phyloP scores from a whole-genome alignment of 2,329 filamentous ascomycete species.

The Fusarium siculi region DNA sequence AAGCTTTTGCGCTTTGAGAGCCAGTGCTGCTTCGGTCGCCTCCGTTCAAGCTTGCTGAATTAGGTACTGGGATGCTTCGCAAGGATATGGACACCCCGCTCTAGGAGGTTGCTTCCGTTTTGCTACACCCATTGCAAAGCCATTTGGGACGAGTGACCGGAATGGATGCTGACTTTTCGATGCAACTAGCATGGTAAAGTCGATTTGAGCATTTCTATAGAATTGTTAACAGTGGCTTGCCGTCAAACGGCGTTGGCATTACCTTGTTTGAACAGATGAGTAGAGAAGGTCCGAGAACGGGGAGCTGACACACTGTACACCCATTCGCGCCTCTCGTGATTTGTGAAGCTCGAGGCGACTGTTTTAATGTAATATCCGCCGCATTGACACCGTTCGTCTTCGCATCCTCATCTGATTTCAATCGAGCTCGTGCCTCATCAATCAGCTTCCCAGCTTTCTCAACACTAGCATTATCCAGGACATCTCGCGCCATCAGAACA shows the following conservation, averaged over 20 bases:
- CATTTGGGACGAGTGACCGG: slow-evolving; percentile 52
- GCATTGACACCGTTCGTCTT: slow-evolving; percentile 19
- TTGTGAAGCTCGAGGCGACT: slow-evolving; percentile 49
- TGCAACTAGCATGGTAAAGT: slow-evolving; percentile 62
- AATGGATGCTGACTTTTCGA: slow-evolving; percentile 50
- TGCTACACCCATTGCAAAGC: slow-evolving; percentile 57
- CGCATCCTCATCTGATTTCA: slow-evolving; percentile 16
- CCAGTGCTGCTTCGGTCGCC: not conserved
- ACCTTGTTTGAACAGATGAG: slow-evolving; percentile 64
- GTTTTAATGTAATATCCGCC: slow-evolving; percentile 35
- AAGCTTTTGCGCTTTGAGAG: slow-evolving; percentile 5
- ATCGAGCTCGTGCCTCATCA: slow-evolving; percentile 53
- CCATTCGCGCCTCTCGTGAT: slow-evolving; percentile 57
- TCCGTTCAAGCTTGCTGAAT: not conserved
- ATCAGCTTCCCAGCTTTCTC: slow-evolving; percentile 56
- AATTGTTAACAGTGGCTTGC: slow-evolving; percentile 26
- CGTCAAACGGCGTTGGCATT: slow-evolving; percentile 34
- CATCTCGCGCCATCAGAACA: slow-evolving; percentile 61
- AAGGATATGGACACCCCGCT: slow-evolving; percentile 33
- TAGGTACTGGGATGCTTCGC: slow-evolving; percentile 1
- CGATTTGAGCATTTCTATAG: slow-evolving; percentile 55
- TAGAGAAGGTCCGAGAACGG: slow-evolving; percentile 59
- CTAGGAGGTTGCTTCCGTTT: slow-evolving; percentile 41
- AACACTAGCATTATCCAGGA: slow-evolving; percentile 58
- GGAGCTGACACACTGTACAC: slow-evolving; percentile 60